Evolutionary conservation across 2,329 filamentous ascomycete genomes (phyloP), one percentile per base, ranked within the genome.

Genomic region (Boeremia exigua): DNA sequence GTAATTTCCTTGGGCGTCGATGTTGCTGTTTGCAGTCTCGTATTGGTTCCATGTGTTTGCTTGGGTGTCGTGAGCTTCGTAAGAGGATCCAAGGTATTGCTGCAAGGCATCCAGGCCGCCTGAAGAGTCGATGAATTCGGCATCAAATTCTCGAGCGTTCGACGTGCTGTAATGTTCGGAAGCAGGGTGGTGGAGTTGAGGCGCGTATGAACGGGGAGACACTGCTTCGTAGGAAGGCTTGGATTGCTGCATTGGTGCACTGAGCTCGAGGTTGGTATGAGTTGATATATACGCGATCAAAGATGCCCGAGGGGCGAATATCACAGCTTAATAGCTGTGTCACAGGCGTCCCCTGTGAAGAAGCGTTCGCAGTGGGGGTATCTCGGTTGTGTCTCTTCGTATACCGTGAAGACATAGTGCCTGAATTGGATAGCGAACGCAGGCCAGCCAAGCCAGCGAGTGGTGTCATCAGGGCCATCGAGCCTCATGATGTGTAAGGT

Each of bases 31-130:
- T 17, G 58, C 40, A 33, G 43, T 17, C 14, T 33, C 38, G 44
- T 45, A 50, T 56, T 65, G 66, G 59, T 45, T 46, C 19, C 47
- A 43, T n/a, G 56, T 53, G 62, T 63, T 65, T 69, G 63, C 46
- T 37, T 48, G 42, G 11, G 25, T 48, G 37, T 43, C 17, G 28
- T 44, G 37, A 3, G 19, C 40, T 11, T 51, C 47, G 33, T 40
- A 28, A 27, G 43, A 42, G 6, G 48, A 29, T 6, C 46, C 48
- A 25, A 52, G 37, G 29, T 30, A 44, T 1, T 48, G 45, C 44
- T 61, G 50, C 44, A 58, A n/a, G 29, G 48, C 5, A 27, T 36
- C 38, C 30, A 55, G 4, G 8, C 34, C 15, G n/a, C 37, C 11
- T 39, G 49, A 48, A 33, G 45, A 29, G n/a, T 58, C 32, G 11